These are phyloP conservation scores for Arthrobotrys megalospora DNA, from an alignment of 2,329 filamentous ascomycete species.

Conservation along the genomic window DNA sequence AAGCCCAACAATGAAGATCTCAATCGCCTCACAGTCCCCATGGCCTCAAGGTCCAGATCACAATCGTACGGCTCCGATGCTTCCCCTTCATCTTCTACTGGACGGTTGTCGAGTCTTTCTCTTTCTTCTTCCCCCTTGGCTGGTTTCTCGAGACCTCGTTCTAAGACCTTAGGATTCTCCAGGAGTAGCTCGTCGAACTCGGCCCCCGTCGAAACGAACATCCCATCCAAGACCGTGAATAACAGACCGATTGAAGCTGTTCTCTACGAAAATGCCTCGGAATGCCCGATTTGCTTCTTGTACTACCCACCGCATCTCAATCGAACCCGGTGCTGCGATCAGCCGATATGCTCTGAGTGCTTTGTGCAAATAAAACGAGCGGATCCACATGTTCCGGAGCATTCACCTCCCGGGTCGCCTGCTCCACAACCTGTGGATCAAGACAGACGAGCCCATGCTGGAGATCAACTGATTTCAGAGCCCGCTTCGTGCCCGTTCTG, in stretches of 20 bases:
- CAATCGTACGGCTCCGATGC: slow-evolving; percentile 84
- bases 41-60: slow-evolving; percentile 76
- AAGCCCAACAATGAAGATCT: slow-evolving; percentile 73
- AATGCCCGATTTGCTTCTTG: slow-evolving; percentile 97
- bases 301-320: slow-evolving; percentile 97
- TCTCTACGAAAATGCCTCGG: slow-evolving; percentile 88
- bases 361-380: slow-evolving; percentile 98
- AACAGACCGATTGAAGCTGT: slow-evolving; percentile 94
- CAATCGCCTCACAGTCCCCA: slow-evolving; percentile 83
- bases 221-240: slow-evolving; percentile 70
- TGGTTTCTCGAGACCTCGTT: slow-evolving; percentile 79
- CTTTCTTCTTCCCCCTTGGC: slow-evolving; percentile 66
- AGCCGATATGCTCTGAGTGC: slow-evolving; percentile 96
- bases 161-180: slow-evolving; percentile 90
- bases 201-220: slow-evolving; percentile 63
- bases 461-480: slow-evolving; percentile 85
- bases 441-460: slow-evolving; percentile 65
- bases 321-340: slow-evolving; percentile 93
- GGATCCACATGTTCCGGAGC: slow-evolving; percentile 90
- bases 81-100: slow-evolving; percentile 71
- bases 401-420: slow-evolving; percentile 68
- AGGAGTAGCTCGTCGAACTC: slow-evolving; percentile 64
- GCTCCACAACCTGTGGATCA: slow-evolving; percentile 67
- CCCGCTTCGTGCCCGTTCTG: slow-evolving; percentile 95
- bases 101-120: slow-evolving; percentile 71